phyloP scores from a whole-genome alignment of 177 flowering plant genomes.

The Telopea speciosissima region DNA sequence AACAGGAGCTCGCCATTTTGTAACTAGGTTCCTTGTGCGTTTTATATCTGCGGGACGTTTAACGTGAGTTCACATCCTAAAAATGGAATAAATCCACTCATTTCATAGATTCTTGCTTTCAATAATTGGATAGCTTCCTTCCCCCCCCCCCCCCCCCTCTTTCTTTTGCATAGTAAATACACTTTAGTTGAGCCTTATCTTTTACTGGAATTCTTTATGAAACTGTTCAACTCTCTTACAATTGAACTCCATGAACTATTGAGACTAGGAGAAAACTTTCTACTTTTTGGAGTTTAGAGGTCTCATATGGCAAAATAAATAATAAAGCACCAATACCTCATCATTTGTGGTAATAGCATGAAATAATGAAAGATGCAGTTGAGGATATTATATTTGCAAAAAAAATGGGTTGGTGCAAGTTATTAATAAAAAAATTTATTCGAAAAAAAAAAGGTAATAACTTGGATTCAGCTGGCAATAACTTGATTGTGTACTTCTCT shows the following conservation, averaged over 20 bases:
- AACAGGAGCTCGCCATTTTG: slow-evolving; percentile 68
- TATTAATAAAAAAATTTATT: too few relatives aligned
- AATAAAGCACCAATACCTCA: background rate
- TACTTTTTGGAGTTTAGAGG: background rate
- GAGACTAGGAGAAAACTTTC: background rate
- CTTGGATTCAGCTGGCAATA: too few relatives aligned
- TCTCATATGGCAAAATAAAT: background rate
- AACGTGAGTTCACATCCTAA: slow-evolving; percentile 38
- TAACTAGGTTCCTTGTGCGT: slow-evolving; percentile 53
- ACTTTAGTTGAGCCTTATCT: background rate
- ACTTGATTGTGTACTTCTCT: too few relatives aligned
- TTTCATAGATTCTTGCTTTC: background rate
- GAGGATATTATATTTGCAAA: background rate
- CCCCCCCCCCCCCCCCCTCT: too few relatives aligned
- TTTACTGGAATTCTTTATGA: background rate
- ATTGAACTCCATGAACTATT: too few relatives aligned
- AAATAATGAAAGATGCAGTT: background rate
- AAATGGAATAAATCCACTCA: background rate
- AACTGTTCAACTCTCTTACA: background rate
- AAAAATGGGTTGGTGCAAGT: too few relatives aligned
- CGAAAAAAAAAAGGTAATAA: too few relatives aligned
- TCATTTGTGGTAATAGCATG: background rate
- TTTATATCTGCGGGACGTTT: slow-evolving; percentile 60
- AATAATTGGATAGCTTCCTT: background rate
- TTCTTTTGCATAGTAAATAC: background rate